Evolutionary conservation across 306 rosid genomes (phyloP).

Genomic region (Dalbergia cultrata): DNA sequence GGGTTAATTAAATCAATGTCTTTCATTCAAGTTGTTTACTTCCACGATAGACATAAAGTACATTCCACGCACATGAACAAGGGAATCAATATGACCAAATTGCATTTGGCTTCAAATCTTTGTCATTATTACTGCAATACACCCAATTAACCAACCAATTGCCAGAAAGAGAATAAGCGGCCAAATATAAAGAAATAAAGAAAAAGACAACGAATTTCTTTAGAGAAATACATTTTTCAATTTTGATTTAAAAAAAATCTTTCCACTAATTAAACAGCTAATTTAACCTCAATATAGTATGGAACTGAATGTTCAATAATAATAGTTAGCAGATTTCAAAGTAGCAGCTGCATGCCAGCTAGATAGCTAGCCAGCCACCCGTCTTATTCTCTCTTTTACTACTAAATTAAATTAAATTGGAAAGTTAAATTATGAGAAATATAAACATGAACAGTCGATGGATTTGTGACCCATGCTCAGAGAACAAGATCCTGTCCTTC

Average conservation of each 20-base stretch:
- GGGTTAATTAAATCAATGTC: not conserved
- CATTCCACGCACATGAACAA: not conserved
- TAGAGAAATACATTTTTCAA: not conserved
- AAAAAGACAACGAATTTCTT: not conserved
- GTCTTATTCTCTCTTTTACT: not conserved
- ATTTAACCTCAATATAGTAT: no score
- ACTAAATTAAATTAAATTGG: not conserved
- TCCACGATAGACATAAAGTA: not conserved
- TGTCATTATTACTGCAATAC: not conserved
- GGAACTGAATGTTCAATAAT: not conserved
- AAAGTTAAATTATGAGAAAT: not conserved
- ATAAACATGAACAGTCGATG: not conserved
- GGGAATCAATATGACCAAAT: not conserved
- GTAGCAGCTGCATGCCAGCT: not conserved
- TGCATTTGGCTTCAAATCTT: not conserved
- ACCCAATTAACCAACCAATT: not conserved
- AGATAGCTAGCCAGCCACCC: not conserved
- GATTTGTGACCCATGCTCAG: not conserved
- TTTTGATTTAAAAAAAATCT: no score
- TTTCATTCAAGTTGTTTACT: not conserved
- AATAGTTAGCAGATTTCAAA: not conserved
- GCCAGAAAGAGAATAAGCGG: no score
- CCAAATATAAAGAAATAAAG: not conserved
- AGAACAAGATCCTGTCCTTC: not conserved
- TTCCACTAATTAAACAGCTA: no score